Percentiles rank a stretch among this genome's conserved stretches.
Conservation (phyloP, 345 rosid genomes). For the Carallia pectinifolia region DNA sequence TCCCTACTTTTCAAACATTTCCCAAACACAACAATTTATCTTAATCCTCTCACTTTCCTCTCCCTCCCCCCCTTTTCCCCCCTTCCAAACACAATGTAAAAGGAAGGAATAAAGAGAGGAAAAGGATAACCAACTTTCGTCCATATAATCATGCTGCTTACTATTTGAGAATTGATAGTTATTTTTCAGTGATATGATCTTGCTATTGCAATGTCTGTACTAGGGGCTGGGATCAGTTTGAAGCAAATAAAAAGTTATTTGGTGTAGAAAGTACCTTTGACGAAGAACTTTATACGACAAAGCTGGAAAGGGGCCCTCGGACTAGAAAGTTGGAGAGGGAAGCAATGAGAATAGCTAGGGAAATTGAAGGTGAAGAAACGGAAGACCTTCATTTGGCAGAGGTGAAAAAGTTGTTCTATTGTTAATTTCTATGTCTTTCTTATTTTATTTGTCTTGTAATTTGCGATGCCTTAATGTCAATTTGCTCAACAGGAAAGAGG, state of each 20-base stretch:
- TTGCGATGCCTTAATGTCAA: conserved; percentile 14
- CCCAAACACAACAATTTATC: no score
- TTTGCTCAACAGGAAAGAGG: conserved; percentile 79
- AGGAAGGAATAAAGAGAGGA: no score
- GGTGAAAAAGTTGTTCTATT: conserved; percentile 38
- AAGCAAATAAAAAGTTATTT: conserved; percentile 64
- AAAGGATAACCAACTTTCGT: no score
- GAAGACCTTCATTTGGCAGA: conserved; percentile 89
- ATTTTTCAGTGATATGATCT: conserved; percentile 1
- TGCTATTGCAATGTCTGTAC: background rate
- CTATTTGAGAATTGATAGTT: background rate
- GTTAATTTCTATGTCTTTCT: conserved; percentile 14
- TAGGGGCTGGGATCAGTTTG: conserved; percentile 92
- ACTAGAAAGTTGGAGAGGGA: conserved; percentile 64
- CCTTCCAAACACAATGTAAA: no score
- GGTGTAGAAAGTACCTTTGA: conserved; percentile 86
- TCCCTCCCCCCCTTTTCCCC: no score
- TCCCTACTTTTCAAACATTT: no score
- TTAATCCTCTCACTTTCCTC: no score
- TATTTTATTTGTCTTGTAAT: conserved; percentile 2
- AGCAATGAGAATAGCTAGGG: conserved; percentile 83
- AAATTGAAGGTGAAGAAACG: conserved; percentile 88
- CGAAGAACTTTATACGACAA: conserved; percentile 91
- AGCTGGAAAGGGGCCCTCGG: conserved; percentile 65
- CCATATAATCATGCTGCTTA: background rate